Percentiles rank a stretch among this genome's conserved stretches.
Evolutionary conservation across 2,329 filamentous ascomycete species (phyloP).

Genomic region (Fusarium verrucosum): DNA sequence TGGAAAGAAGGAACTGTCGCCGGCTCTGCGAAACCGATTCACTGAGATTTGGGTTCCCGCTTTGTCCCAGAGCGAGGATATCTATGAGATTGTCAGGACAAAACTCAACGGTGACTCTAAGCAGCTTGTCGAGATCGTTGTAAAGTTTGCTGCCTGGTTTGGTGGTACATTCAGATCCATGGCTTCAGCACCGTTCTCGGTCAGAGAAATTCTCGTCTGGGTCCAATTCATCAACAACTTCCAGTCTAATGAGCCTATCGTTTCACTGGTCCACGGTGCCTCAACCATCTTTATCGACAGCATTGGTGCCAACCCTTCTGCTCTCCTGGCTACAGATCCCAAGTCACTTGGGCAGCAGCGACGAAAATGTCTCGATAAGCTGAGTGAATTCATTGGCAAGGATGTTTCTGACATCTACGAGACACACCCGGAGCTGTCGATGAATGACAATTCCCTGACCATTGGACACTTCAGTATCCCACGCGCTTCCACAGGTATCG

Average conservation of each 20-base stretch:
- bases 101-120: slow-evolving; percentile 71
- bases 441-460: slow-evolving; percentile 62
- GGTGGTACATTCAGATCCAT: slow-evolving; percentile 81
- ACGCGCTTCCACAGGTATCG: slow-evolving; percentile 54
- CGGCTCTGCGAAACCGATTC: slow-evolving; percentile 93
- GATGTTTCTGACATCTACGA: slow-evolving; percentile 75
- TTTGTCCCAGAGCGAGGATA: slow-evolving; percentile 83
- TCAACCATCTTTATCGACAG: slow-evolving; percentile 97
- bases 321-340: slow-evolving; percentile 77
- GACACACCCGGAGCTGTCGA: slow-evolving; percentile 65
- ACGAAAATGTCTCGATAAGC: slow-evolving; percentile 74
- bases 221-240: slow-evolving; percentile 87
- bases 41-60: slow-evolving; percentile 99
- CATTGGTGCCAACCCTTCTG: slow-evolving; percentile 92
- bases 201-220: slow-evolving; percentile 93
- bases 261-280: slow-evolving; percentile 79
- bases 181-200: slow-evolving; percentile 80
- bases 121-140: slow-evolving; percentile 72
- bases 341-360: slow-evolving; percentile 77
- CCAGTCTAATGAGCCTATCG: slow-evolving; percentile 55
- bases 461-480: slow-evolving; percentile 80
- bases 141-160: slow-evolving; percentile 94
- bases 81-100: slow-evolving; percentile 83
- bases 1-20: slow-evolving; percentile 96
- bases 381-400: slow-evolving; percentile 70